Evolutionary conservation across 495 filamentous ascomycete genomes (phyloP).

Genomic region (Podospora pseudocomata): DNA sequence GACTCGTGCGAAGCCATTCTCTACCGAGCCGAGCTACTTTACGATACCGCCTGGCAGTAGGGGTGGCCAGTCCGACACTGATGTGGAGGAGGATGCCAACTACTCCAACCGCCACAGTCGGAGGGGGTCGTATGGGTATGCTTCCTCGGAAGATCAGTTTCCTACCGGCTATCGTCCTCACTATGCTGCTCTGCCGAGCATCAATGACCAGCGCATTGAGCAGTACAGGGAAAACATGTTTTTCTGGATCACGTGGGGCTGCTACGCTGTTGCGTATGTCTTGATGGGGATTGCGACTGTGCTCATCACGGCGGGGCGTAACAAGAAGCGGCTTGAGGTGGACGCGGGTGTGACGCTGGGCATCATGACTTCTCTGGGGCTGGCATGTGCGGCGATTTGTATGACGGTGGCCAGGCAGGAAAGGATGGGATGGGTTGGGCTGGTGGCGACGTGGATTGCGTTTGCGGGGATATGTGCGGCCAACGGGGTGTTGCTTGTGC

Average conservation of each 20-base stretch:
- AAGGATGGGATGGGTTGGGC: constrained; percentile 39
- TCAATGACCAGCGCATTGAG: constrained; percentile 38
- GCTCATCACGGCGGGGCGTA: constrained; percentile 52
- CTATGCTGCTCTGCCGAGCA: constrained; percentile 44
- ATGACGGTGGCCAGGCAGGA: constrained; percentile 45
- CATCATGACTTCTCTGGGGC: constrained; percentile 51
- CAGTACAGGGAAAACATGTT: constrained; percentile 46
- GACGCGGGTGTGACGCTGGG: constrained; percentile 59
- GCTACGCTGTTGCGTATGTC: constrained; percentile 46
- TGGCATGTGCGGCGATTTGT: constrained; percentile 52
- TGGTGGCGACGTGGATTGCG: constrained; percentile 40
- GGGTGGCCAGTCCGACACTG: constrained; percentile 10
- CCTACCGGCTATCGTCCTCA: constrained; percentile 40
- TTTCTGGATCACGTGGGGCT: constrained; percentile 40
- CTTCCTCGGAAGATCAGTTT: constrained; percentile 33
- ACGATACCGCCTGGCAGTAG: constrained; percentile 10
- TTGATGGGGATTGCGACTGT: constrained; percentile 52
- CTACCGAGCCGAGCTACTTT: constrained; percentile 22
- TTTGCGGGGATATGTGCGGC: constrained; percentile 48
- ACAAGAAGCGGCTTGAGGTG: constrained; percentile 53
- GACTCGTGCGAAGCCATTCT: constrained; percentile 4
- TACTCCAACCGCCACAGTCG: constrained; percentile 21
- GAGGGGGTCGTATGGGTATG: constrained; percentile 28
- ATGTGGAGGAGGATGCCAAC: constrained; percentile 32
- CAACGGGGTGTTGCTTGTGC: constrained; percentile 49